These are phyloP conservation scores for Aspergillus carbonarius DNA, from an alignment of 2,329 filamentous ascomycete genomes.

Conservation along the genomic window DNA sequence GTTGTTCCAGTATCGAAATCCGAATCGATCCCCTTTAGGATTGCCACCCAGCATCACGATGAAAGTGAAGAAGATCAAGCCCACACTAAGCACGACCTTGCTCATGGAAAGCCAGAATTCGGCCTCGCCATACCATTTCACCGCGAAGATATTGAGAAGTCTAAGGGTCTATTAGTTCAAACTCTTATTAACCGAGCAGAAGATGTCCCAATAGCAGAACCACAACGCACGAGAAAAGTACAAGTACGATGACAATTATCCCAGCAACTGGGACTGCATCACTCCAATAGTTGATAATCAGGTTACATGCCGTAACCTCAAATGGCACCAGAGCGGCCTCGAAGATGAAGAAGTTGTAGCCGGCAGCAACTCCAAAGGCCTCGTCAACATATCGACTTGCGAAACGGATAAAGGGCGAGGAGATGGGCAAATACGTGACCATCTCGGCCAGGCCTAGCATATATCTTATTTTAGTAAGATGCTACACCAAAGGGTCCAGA, in stretches of 20 bases:
- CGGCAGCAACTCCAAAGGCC: conserved; percentile 48
- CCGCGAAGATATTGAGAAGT: conserved; percentile 67
- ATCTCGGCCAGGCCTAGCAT: conserved; percentile 49
- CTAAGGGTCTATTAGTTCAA: conserved; percentile 10
- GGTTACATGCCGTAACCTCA: conserved; percentile 52
- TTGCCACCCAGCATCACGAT: conserved; percentile 82
- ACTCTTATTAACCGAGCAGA: neutral
- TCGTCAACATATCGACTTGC: conserved; percentile 51
- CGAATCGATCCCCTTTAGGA: conserved; percentile 68
- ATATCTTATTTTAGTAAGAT: conserved; percentile 22
- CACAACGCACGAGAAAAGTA: conserved; percentile 43
- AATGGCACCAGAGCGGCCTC: conserved; percentile 54
- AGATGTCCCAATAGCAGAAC: neutral
- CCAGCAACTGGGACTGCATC: conserved; percentile 46
- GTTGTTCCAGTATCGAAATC: conserved; percentile 66
- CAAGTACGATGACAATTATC: conserved; percentile 47
- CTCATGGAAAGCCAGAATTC: conserved; percentile 74
- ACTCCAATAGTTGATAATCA: conserved; percentile 53
- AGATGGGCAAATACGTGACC: conserved; percentile 51
- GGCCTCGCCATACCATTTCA: conserved; percentile 72
- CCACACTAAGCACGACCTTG: conserved; percentile 70
- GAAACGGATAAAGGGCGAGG: conserved; percentile 48
- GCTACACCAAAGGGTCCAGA: conserved; percentile 7
- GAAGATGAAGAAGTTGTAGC: conserved; percentile 55
- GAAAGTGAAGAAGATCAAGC: conserved; percentile 73